These are phyloP conservation scores for Obelidium mucronatum DNA, from an alignment of 192 early-diverging fungal genomes.

Conservation along the genomic window DNA sequence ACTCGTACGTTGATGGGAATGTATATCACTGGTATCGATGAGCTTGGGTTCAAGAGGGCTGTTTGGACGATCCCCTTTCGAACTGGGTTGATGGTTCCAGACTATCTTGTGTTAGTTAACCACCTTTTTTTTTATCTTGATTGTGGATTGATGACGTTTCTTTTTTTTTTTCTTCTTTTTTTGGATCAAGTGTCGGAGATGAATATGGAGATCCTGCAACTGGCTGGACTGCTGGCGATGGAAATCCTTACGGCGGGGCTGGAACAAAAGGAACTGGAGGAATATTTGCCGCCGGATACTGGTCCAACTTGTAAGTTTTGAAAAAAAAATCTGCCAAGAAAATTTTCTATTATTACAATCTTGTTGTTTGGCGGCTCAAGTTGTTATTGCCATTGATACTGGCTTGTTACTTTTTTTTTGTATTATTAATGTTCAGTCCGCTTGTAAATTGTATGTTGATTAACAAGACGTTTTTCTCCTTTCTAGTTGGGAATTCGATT, in stretches of 20 bases:
- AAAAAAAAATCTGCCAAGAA: too few relatives aligned
- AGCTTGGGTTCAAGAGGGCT: slow-evolving; percentile 49
- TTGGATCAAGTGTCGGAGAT: slow-evolving; percentile 45
- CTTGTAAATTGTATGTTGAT: neutral
- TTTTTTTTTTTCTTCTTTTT: neutral
- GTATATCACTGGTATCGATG: slow-evolving; percentile 54
- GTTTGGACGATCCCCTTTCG: slow-evolving; percentile 60
- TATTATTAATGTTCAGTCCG: neutral
- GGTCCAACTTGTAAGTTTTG: slow-evolving; percentile 49
- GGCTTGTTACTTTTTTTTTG: neutral
- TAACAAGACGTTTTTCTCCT: neutral
- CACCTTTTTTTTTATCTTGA: neutral
- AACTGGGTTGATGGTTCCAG: slow-evolving; percentile 58
- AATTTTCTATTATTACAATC: too few relatives aligned
- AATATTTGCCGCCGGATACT: slow-evolving; percentile 59
- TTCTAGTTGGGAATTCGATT: slow-evolving; percentile 50
- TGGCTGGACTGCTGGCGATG: slow-evolving; percentile 59
- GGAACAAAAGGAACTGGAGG: slow-evolving; percentile 59
- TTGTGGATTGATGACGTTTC: neutral
- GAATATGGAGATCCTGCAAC: slow-evolving; percentile 64
- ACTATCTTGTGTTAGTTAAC: slow-evolving; percentile 40
- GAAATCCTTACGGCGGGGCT: slow-evolving; percentile 48
- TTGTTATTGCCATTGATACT: too few relatives aligned
- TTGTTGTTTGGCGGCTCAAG: too few relatives aligned
- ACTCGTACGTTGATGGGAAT: slow-evolving; percentile 55